Percentiles rank a stretch among this genome's conserved stretches.
phyloP scores from a whole-genome alignment of 768 basidiomycete genomes.

The Tremella yokohamensis region DNA sequence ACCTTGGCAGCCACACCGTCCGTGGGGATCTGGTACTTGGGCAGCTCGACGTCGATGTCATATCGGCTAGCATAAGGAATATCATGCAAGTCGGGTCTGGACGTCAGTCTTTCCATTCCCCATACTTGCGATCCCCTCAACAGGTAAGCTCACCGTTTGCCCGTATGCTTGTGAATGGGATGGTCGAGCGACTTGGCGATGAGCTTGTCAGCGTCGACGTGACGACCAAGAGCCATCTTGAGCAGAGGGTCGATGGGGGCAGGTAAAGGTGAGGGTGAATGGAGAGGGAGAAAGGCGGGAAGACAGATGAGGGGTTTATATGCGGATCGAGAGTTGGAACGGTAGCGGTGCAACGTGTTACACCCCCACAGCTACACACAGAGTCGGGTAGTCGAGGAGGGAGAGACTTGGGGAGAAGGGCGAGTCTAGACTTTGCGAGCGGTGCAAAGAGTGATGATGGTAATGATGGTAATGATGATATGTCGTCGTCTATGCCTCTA shows the following conservation, averaged over 20 bases:
- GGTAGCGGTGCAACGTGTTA: slow-evolving; percentile 3
- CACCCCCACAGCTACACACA: neutral
- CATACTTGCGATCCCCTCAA: neutral
- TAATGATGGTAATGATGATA: too few species aligned
- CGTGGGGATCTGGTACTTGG: slow-evolving; percentile 43
- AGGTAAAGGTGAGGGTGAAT: neutral
- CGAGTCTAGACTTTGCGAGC: too few species aligned
- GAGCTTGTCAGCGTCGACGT: slow-evolving; percentile 65
- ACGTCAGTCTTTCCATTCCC: neutral
- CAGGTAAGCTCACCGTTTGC: slow-evolving; percentile 23
- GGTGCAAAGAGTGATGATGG: too few species aligned
- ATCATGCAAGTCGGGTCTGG: slow-evolving; percentile 40
- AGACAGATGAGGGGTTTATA: neutral
- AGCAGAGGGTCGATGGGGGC: neutral
- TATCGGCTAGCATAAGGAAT: slow-evolving; percentile 41
- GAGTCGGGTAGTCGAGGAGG: too few species aligned
- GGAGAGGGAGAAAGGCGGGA: neutral
- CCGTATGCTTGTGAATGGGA: slow-evolving; percentile 41
- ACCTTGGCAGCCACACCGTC: slow-evolving; percentile 35
- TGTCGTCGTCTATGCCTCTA: too few species aligned
- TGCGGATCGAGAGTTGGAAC: neutral
- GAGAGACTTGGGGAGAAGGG: too few species aligned
- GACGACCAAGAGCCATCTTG: slow-evolving; percentile 41
- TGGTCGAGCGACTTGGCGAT: slow-evolving; percentile 55
- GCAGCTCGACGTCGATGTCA: slow-evolving; percentile 41